These are phyloP conservation scores for Trametes sp. DNA, from an alignment of 1,284 basidiomycete genomes.

Conservation along the genomic window DNA sequence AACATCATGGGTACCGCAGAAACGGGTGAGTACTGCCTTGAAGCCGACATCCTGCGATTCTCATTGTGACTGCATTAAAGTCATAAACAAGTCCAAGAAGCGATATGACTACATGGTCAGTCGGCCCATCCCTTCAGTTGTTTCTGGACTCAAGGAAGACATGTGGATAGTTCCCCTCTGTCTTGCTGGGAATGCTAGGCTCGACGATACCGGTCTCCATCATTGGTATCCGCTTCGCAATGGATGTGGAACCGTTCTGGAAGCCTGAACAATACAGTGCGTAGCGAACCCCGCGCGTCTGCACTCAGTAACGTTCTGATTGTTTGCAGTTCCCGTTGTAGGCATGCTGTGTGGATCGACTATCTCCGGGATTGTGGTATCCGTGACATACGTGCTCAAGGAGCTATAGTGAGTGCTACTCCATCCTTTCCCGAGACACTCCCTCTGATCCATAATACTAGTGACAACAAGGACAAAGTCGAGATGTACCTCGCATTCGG, in stretches of 20 bases:
- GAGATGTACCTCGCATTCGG: slow-evolving; percentile 88
- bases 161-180: slow-evolving; percentile 66
- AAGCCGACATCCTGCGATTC: not conserved
- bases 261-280: slow-evolving; percentile 80
- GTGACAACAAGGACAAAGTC: slow-evolving; percentile 83
- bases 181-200: slow-evolving; percentile 72
- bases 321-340: slow-evolving; percentile 72
- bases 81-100: slow-evolving; percentile 72
- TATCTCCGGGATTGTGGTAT: slow-evolving; percentile 77
- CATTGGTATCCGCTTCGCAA: slow-evolving; percentile 79
- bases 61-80: not conserved
- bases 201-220: slow-evolving; percentile 85
- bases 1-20: slow-evolving; percentile 79
- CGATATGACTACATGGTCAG: slow-evolving; percentile 78
- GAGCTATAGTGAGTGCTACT: slow-evolving; percentile 65
- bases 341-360: slow-evolving; percentile 90
- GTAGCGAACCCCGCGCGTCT: slow-evolving; percentile 39
- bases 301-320: slow-evolving; percentile 22
- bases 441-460: slow-evolving; percentile 36
- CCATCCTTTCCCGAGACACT: not conserved
- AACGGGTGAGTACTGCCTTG: slow-evolving; percentile 52
- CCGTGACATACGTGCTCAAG: slow-evolving; percentile 68
- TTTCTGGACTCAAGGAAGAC: slow-evolving; percentile 7
- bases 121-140: slow-evolving; percentile 10
- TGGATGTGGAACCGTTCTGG: slow-evolving; percentile 83